Conservation (phyloP, 2,329 filamentous ascomycete species). For the Arthrocladium fulminans region DNA sequence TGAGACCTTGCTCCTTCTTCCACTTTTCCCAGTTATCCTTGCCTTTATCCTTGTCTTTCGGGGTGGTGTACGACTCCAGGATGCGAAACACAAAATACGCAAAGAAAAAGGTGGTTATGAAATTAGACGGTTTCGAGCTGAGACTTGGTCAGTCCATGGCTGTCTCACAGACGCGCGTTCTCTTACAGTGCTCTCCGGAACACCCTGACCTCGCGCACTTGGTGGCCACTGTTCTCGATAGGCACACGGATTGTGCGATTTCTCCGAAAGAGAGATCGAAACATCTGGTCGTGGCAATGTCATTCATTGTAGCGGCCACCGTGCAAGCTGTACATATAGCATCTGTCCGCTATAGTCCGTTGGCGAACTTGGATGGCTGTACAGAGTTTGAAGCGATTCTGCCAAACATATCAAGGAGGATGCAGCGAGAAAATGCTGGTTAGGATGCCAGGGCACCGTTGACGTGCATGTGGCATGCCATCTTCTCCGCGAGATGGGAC, state of each 20-base stretch:
- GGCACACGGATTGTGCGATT: constrained; percentile 21
- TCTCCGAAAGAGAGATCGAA: constrained; percentile 21
- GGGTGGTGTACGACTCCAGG: not conserved
- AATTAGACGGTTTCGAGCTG: constrained; percentile 14
- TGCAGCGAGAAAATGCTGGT: too few species aligned
- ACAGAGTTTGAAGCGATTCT: not conserved
- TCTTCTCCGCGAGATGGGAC: not conserved
- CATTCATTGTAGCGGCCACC: constrained; percentile 9
- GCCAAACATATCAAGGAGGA: not conserved
- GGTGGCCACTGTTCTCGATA: constrained; percentile 15
- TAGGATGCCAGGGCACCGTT: too few species aligned
- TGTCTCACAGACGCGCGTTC: not conserved
- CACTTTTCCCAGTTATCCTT: not conserved
- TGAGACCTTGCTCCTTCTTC: constrained; percentile 5
- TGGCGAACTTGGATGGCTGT: not conserved
- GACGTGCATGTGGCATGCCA: not conserved
- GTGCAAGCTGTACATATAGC: not conserved
- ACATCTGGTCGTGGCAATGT: constrained; percentile 11
- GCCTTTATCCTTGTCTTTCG: not conserved
- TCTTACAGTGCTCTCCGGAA: constrained; percentile 15
- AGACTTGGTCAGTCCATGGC: not conserved
- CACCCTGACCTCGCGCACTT: constrained; percentile 18
- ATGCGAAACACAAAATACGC: constrained; percentile 16
- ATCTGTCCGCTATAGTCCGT: not conserved
- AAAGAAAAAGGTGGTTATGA: constrained; percentile 17